A percentile compares a stretch with the other conserved stretches of the same genome.
These are phyloP conservation scores for Alectoria sarmentosa DNA, from an alignment of 495 filamentous ascomycete species.

Conservation along the genomic window DNA sequence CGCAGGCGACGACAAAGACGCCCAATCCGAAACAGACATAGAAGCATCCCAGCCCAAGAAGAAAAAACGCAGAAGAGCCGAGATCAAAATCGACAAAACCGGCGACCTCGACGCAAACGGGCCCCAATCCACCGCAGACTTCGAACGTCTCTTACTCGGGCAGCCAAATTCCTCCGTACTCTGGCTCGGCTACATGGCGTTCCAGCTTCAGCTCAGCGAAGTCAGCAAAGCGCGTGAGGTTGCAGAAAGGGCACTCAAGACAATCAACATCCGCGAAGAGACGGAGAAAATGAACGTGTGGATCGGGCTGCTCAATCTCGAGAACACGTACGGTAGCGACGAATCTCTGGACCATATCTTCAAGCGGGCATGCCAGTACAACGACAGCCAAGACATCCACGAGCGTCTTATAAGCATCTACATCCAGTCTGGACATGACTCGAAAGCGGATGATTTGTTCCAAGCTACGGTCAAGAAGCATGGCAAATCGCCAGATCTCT, in stretches of 20 bases:
- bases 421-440: constrained; percentile 77
- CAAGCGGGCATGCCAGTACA: constrained; percentile 88
- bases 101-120: constrained; percentile 82
- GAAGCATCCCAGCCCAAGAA: constrained; percentile 52
- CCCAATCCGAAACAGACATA: constrained; percentile 28
- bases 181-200: constrained; percentile 96
- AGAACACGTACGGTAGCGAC: constrained; percentile 81
- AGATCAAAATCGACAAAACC: constrained; percentile 79
- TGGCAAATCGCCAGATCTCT: constrained; percentile 65
- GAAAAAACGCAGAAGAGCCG: constrained; percentile 70
- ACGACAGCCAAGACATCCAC: constrained; percentile 84
- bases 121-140: constrained; percentile 86
- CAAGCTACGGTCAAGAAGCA: constrained; percentile 78
- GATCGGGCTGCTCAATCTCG: constrained; percentile 88
- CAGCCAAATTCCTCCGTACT: constrained; percentile 82
- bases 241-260: constrained; percentile 80
- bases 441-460: constrained; percentile 91
- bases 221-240: constrained; percentile 76
- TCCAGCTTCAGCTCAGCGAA: constrained; percentile 88
- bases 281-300: constrained; percentile 90
- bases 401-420: constrained; percentile 88
- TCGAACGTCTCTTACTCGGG: constrained; percentile 85
- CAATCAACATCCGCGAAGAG: constrained; percentile 80
- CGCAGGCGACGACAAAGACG: constrained; percentile 41
- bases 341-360: constrained; percentile 83